phyloP scores from a whole-genome alignment of 2,329 filamentous ascomycete genomes.

The Dothistroma septosporum region DNA sequence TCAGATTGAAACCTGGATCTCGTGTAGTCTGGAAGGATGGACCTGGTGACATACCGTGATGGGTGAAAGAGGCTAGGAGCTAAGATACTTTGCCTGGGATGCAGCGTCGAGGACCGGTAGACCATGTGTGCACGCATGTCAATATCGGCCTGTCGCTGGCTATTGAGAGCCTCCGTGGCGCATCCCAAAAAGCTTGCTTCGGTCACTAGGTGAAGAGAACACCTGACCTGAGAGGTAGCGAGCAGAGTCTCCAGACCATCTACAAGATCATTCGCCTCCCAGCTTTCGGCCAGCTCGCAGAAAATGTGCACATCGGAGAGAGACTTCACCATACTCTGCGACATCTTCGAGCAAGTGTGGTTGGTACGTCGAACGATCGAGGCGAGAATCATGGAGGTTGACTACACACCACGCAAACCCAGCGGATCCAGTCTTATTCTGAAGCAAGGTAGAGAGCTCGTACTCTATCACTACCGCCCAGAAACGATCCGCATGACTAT shows the following conservation, averaged over 20 bases:
- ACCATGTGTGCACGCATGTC: no score
- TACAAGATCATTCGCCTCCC: neutral
- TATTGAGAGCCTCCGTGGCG: no score
- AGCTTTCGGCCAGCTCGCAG: neutral
- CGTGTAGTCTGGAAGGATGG: no score
- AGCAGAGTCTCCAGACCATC: neutral
- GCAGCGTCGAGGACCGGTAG: no score
- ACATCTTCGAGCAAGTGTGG: neutral
- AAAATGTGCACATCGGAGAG: neutral
- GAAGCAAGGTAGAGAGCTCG: neutral
- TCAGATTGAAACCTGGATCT: no score
- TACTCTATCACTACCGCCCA: neutral
- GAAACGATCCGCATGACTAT: neutral
- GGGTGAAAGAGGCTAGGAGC: no score
- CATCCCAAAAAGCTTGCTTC: no score
- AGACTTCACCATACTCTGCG: neutral
- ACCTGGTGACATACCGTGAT: no score
- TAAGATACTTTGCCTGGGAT: no score
- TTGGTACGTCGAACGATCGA: neutral
- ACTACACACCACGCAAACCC: neutral
- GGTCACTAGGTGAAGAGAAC: no score
- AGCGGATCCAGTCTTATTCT: neutral
- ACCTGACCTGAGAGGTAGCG: no score
- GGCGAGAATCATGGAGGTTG: neutral
- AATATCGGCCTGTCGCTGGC: no score